A percentile compares a stretch with the other conserved stretches of the same genome.
phyloP scores from a whole-genome alignment of 1,139 yeast genomes.

The Diutina mesorugosa region DNA sequence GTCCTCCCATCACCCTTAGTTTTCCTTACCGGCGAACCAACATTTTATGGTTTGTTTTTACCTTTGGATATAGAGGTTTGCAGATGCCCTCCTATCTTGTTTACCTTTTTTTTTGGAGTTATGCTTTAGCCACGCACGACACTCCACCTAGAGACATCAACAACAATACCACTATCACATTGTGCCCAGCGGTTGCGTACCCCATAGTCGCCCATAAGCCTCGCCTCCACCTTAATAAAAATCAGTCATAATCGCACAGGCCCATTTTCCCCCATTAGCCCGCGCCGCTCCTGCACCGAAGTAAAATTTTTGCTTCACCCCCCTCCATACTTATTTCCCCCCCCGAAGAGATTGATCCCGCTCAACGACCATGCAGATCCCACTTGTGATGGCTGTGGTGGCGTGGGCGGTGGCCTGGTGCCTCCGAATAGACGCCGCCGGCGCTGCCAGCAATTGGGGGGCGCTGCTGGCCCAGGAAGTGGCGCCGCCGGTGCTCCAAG shows the following conservation, averaged over 20 bases:
- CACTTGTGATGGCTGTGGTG: background rate
- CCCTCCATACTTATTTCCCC: background rate
- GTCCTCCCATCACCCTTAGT: too few species aligned
- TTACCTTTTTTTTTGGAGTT: too few species aligned
- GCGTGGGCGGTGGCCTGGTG: background rate
- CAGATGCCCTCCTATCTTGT: too few species aligned
- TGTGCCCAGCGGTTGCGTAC: background rate
- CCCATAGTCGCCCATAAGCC: background rate
- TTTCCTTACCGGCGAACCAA: too few species aligned
- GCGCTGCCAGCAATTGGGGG: background rate
- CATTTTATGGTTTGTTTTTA: too few species aligned
- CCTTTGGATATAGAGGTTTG: too few species aligned
- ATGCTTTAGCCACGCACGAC: too few species aligned
- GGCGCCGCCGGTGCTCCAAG: background rate
- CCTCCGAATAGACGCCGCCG: background rate
- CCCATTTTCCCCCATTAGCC: background rate
- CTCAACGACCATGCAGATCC: background rate
- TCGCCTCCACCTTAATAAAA: background rate
- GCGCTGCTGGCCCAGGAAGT: background rate
- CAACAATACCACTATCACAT: too few species aligned
- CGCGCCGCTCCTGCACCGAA: background rate
- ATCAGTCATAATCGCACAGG: background rate
- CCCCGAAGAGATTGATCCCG: background rate
- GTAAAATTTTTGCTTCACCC: background rate
- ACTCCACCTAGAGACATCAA: too few species aligned